Percentiles rank a stretch among this genome's conserved stretches.
Evolutionary conservation across 2,329 filamentous ascomycete genomes (phyloP).

Genomic region (Cladophialophora immunda): DNA sequence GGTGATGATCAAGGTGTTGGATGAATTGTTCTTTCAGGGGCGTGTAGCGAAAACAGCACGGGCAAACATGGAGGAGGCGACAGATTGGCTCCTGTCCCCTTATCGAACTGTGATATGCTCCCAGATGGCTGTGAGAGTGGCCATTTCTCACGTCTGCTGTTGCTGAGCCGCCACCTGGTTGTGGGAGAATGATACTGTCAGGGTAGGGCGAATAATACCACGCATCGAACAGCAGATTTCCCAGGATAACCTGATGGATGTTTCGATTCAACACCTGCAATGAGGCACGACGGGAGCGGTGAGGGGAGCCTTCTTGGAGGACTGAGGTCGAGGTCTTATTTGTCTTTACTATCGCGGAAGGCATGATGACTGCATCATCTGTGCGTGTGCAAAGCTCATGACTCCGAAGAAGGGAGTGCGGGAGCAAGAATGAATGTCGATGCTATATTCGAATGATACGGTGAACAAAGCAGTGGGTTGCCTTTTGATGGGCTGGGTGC

Average conservation of each 20-base stretch:
- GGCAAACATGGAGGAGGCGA: conserved; percentile 68
- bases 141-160: conserved; percentile 44
- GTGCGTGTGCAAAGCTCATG: neutral
- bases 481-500: neutral
- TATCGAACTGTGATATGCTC: neutral
- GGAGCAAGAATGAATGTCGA: neutral
- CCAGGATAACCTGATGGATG: conserved; percentile 85
- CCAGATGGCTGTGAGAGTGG: conserved; percentile 12
- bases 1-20: conserved; percentile 61
- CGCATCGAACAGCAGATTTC: conserved; percentile 81
- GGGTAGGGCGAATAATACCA: conserved; percentile 94
- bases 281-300: conserved; percentile 35
- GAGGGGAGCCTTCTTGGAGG: conserved; percentile 38
- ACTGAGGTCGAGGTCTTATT: conserved; percentile 28
- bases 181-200: conserved; percentile 60
- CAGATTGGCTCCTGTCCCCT: conserved; percentile 27
- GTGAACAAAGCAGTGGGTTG: neutral
- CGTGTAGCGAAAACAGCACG: conserved; percentile 93
- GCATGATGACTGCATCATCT: conserved; percentile 24
- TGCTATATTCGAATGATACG: neutral
- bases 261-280: conserved; percentile 64
- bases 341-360: conserved; percentile 27
- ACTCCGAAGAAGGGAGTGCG: neutral
- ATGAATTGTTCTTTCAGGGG: conserved; percentile 51
- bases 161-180: conserved; percentile 40